Conservation (phyloP, 2,329 filamentous ascomycete genomes). For the Dothideomycetidae sp. region DNA sequence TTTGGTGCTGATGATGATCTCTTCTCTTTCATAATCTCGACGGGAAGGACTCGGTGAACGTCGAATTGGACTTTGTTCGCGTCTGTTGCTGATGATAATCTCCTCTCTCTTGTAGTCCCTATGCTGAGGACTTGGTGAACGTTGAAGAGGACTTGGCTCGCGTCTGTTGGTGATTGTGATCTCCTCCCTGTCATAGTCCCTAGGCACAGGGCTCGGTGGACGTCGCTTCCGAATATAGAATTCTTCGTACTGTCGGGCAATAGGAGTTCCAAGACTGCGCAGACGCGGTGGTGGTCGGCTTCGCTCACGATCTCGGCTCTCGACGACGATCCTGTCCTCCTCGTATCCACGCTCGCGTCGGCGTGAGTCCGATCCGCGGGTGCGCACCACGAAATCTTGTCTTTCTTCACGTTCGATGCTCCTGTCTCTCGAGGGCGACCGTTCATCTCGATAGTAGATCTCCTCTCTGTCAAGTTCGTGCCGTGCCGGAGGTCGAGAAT, state of each 20-base stretch:
- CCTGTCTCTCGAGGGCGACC: constrained; percentile 10
- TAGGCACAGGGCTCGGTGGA: no score
- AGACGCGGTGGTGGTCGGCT: constrained; percentile 18
- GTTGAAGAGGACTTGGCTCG: constrained; percentile 18
- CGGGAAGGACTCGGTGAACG: constrained; percentile 21
- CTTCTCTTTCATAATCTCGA: constrained; percentile 23
- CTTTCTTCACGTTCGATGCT: constrained; percentile 20
- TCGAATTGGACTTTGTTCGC: constrained; percentile 17
- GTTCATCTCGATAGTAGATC: constrained; percentile 12
- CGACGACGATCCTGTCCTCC: constrained; percentile 24
- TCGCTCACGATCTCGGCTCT: constrained; percentile 23
- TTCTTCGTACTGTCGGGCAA: constrained; percentile 22
- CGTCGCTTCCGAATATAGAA: no score
- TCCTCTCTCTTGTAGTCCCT: constrained; percentile 25
- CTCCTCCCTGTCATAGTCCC: no score
- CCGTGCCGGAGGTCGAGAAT: constrained; percentile 11
- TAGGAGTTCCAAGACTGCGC: constrained; percentile 22
- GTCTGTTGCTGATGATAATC: constrained; percentile 25
- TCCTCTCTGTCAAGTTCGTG: constrained; percentile 13
- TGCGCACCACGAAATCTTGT: constrained; percentile 27
- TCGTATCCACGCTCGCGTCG: constrained; percentile 13
- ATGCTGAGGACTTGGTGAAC: constrained; percentile 20
- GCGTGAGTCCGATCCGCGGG: constrained; percentile 13
- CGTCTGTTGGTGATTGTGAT: constrained; percentile 25
- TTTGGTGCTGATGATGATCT: constrained; percentile 35